Conservation (phyloP, 495 filamentous ascomycete species). For the Penicillium canariense region DNA sequence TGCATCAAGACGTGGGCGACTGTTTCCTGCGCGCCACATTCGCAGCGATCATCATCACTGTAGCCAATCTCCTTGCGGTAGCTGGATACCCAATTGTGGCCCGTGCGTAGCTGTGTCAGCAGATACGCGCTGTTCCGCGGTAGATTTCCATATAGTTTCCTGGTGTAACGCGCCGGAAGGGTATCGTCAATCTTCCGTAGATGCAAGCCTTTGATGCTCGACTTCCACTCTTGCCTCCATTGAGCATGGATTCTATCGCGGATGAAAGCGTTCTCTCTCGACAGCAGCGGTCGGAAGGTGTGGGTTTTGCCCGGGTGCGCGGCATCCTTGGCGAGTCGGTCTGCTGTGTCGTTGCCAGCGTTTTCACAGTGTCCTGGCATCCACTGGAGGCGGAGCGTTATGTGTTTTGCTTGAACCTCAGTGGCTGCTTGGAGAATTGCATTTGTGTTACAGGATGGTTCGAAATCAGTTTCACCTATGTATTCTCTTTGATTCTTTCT, state of each 20-base stretch:
- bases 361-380: slow-evolving; percentile 11
- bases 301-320: neutral
- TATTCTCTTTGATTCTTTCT: no score
- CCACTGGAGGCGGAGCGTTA: slow-evolving; percentile 18
- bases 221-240: slow-evolving; percentile 16
- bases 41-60: slow-evolving; percentile 18
- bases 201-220: slow-evolving; percentile 4
- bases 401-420: slow-evolving; percentile 9
- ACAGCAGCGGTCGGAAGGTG: slow-evolving; percentile 11
- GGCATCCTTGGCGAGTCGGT: neutral
- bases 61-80: slow-evolving; percentile 5
- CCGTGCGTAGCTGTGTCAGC: slow-evolving; percentile 22
- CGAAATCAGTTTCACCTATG: no score
- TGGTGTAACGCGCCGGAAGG: slow-evolving; percentile 13
- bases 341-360: neutral
- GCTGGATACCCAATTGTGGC: slow-evolving; percentile 17
- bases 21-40: slow-evolving; percentile 15
- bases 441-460: no score
- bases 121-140: slow-evolving; percentile 12
- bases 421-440: slow-evolving; percentile 15
- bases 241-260: slow-evolving; percentile 6
- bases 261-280: slow-evolving; percentile 7
- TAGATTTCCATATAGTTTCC: slow-evolving; percentile 12
- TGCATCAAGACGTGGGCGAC: slow-evolving; percentile 17
- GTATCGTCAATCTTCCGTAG: slow-evolving; percentile 12